These are phyloP conservation scores for Retiboletus flavoniger DNA, from an alignment of 1,284 basidiomycete genomes.

Conservation along the genomic window DNA sequence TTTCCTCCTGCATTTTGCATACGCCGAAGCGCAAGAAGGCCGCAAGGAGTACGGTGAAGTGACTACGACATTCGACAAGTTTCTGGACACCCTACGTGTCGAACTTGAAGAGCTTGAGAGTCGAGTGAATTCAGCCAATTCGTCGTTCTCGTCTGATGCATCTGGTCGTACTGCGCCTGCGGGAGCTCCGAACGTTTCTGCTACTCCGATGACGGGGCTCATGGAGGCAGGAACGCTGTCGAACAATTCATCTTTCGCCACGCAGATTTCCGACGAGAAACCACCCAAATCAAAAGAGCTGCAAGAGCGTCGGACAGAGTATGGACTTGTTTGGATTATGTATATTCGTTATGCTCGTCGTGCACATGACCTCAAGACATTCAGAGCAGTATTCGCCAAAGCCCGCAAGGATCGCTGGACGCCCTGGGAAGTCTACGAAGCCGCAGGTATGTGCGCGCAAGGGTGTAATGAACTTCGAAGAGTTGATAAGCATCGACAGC, in stretches of 20 bases:
- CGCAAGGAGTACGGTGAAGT: conserved; percentile 66
- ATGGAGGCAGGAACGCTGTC: conserved; percentile 30
- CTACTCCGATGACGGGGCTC: conserved; percentile 15
- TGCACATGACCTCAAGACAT: conserved; percentile 58
- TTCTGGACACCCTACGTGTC: conserved; percentile 68
- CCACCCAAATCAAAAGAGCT: conserved; percentile 52
- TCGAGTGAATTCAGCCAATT: conserved; percentile 45
- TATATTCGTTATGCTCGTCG: conserved; percentile 79
- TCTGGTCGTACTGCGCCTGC: conserved; percentile 31
- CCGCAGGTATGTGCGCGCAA: conserved; percentile 63
- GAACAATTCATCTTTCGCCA: conserved; percentile 43
- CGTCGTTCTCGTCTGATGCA: conserved; percentile 38
- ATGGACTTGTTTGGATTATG: conserved; percentile 73
- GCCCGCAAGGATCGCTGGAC: conserved; percentile 84
- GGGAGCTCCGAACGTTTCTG: conserved; percentile 22
- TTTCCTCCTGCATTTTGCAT: conserved; percentile 86
- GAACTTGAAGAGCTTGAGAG: conserved; percentile 72
- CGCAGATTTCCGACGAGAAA: conserved; percentile 47
- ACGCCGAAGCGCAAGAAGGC: conserved; percentile 80
- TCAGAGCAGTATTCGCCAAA: conserved; percentile 78
- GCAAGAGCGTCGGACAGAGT: conserved; percentile 62
- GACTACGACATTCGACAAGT: conserved; percentile 66
- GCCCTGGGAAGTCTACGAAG: conserved; percentile 94
- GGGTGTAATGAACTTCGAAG: conserved; percentile 1
- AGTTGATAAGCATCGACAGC: conserved; percentile 48